phyloP scores from a whole-genome alignment of 495 filamentous ascomycete genomes.

The Patellaria atrata region DNA sequence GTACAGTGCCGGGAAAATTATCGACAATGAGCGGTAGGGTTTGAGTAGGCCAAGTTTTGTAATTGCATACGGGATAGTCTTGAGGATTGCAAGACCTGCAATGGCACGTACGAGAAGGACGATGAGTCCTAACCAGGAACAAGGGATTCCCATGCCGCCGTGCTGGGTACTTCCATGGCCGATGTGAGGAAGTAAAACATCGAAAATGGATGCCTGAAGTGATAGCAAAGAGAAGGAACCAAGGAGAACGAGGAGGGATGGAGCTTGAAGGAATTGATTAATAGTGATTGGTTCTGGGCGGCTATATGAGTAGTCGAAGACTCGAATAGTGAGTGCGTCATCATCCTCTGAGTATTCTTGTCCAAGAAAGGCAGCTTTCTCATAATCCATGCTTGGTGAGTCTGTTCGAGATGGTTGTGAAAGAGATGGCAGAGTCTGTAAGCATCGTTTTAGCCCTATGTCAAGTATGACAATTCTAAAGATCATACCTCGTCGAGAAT shows the following conservation, averaged over 20 bases:
- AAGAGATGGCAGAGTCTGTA: conserved; percentile 25
- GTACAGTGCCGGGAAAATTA: conserved; percentile 31
- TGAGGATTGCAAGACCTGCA: conserved; percentile 26
- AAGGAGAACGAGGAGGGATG: conserved; percentile 31
- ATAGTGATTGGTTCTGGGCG: conserved; percentile 29
- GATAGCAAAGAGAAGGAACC: conserved; percentile 31
- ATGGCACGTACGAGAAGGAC: conserved; percentile 25
- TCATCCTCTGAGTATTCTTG: conserved; percentile 14
- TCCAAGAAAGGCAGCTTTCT: conserved; percentile 32
- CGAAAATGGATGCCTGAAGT: conserved; percentile 33
- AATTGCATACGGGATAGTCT: conserved; percentile 22
- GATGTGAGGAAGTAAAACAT: conserved; percentile 31
- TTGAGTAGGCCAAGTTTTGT: conserved; percentile 28
- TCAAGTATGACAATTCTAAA: no score
- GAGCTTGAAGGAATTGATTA: conserved; percentile 29
- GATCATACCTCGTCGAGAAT: conserved; percentile 31
- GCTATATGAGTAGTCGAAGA: conserved; percentile 22
- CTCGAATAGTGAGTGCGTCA: conserved; percentile 14
- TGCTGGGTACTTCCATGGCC: conserved; percentile 29
- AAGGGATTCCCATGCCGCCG: conserved; percentile 33
- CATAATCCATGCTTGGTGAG: conserved; percentile 22
- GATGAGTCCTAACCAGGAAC: conserved; percentile 27
- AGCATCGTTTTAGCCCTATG: no score
- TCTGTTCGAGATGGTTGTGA: conserved; percentile 10
- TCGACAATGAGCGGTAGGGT: conserved; percentile 27